Conservation (phyloP, 192 early-diverging fungal genomes). For the Lobulomyces angularis region DNA sequence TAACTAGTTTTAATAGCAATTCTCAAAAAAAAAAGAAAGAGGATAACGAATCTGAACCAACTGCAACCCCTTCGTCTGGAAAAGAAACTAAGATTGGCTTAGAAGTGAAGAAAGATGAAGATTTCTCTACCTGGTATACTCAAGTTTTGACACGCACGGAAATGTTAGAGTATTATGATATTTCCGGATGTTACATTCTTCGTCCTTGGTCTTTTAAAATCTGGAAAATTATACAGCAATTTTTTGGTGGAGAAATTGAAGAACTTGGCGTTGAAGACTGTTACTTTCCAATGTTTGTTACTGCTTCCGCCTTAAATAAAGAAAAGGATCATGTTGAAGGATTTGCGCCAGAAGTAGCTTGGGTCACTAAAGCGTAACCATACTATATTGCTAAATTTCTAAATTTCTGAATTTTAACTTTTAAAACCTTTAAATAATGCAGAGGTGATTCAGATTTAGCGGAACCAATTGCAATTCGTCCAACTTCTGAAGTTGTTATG, state of each 20-base stretch:
- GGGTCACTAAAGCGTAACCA: slow-evolving; percentile 83
- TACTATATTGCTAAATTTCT: background rate
- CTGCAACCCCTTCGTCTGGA: slow-evolving; percentile 7
- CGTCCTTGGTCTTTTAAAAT: slow-evolving; percentile 91
- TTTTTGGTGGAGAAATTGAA: slow-evolving; percentile 81
- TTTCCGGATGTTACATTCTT: slow-evolving; percentile 97
- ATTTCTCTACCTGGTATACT: slow-evolving; percentile 89
- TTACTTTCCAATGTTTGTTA: slow-evolving; percentile 99
- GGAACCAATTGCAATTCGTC: slow-evolving; percentile 95
- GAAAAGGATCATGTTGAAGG: slow-evolving; percentile 99
- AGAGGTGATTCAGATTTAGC: slow-evolving; percentile 76
- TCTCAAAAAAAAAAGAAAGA: background rate
- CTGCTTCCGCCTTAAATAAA: slow-evolving; percentile 67
- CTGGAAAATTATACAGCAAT: slow-evolving; percentile 94
- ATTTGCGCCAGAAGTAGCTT: slow-evolving; percentile 99
- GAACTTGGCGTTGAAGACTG: slow-evolving; percentile 89
- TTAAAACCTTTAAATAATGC: slow-evolving; percentile 1
- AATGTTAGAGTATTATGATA: slow-evolving; percentile 98
- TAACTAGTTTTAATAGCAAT: background rate
- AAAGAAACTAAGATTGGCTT: slow-evolving; percentile 73
- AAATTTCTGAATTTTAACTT: background rate
- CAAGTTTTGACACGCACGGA: slow-evolving; percentile 81
- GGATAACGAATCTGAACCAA: slow-evolving; percentile 5
- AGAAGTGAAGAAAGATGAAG: slow-evolving; percentile 71
- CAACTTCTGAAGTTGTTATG: slow-evolving; percentile 99